Evolutionary conservation across 352 stramenopile genomes (phyloP), one percentile per base, ranked within the genome.

Genomic region (Pythium scleroteichum): DNA sequence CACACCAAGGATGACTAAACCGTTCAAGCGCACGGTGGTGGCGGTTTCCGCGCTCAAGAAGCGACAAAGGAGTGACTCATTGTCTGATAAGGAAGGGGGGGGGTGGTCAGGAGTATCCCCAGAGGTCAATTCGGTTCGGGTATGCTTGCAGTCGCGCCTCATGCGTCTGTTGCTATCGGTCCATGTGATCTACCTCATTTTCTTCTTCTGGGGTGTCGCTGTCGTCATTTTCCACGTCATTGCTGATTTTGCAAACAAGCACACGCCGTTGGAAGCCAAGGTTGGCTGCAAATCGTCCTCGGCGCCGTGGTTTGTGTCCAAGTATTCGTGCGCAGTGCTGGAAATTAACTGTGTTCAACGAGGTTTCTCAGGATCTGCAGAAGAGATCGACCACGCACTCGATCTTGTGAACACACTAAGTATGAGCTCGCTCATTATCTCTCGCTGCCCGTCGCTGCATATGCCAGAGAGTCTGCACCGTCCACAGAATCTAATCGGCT

Each of bases 331-430:
- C 29, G 29, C 50, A 2, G 50, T 66, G 14, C 22, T 66, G 17
- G 59, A 55, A 22, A 60, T 66, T 44, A 66, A 59, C 32, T 66
- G 59, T 32, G 33, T 56, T 54, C 50, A 29, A 5, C 48, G 50
- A 12, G 41, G 39, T 7, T 54, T 66, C 59, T 40, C 20, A 4
- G 59, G 59, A 17, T 22, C 4, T 17, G 45, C 20, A 0, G 23
- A 39, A n/a, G 59, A 66, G 35, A 41, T 66, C 26, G 38, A 40
- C 24, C 32, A 16, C 12, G 27, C 38, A 39, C 27, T 66, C 6
- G 12, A 14, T 10, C 32, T 35, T 13, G 35, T 61, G 22, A 45
- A 66, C 22, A 8, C 59, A 4, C 3, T 35, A 2, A 26, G 42
- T 17, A 16, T 61, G 16, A 56, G 41, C 17, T 61, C 42, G 1